A percentile compares a stretch with the other conserved stretches of the same genome.
These are phyloP conservation scores for Penicillium capsulatum DNA, from an alignment of 2,329 filamentous ascomycete genomes.

Conservation along the genomic window DNA sequence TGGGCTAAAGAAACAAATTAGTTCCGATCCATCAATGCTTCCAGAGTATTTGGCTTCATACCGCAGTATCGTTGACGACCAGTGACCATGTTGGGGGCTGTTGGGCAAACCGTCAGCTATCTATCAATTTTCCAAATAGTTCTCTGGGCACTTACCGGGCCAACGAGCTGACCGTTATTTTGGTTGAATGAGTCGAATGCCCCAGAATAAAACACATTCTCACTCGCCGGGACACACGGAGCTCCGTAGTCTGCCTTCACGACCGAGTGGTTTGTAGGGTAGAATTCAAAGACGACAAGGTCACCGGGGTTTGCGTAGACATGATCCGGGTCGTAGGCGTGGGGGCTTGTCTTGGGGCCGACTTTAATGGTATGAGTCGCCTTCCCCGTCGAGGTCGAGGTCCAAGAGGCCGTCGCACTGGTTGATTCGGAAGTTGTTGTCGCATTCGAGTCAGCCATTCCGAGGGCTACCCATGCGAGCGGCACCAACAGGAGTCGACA, in stretches of 20 bases:
- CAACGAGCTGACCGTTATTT: slow-evolving; percentile 41
- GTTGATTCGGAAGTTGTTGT: slow-evolving; percentile 47
- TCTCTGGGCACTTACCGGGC: slow-evolving; percentile 27
- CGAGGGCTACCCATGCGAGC: neutral
- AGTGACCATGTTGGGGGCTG: slow-evolving; percentile 39
- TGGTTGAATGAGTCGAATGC: slow-evolving; percentile 46
- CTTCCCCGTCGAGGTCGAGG: slow-evolving; percentile 14
- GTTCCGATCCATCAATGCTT: neutral
- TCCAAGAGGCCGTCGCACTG: slow-evolving; percentile 27
- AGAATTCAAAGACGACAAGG: slow-evolving; percentile 55
- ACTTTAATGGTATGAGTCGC: slow-evolving; percentile 35
- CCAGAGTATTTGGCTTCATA: slow-evolving; percentile 12
- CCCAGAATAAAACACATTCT: slow-evolving; percentile 29
- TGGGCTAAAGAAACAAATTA: slow-evolving; percentile 39
- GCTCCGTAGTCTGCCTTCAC: slow-evolving; percentile 55
- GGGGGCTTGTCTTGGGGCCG: slow-evolving; percentile 29
- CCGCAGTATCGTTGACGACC: slow-evolving; percentile 55
- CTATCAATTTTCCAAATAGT: neutral
- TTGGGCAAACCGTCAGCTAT: neutral
- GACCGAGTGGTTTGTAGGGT: slow-evolving; percentile 61
- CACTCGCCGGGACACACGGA: slow-evolving; percentile 58
- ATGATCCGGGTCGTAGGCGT: slow-evolving; percentile 30
- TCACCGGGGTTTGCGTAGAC: slow-evolving; percentile 32
- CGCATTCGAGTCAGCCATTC: neutral
- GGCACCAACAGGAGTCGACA: neutral